Conservation (phyloP, 495 filamentous ascomycete genomes). For the Neohortaea acidophila region DNA sequence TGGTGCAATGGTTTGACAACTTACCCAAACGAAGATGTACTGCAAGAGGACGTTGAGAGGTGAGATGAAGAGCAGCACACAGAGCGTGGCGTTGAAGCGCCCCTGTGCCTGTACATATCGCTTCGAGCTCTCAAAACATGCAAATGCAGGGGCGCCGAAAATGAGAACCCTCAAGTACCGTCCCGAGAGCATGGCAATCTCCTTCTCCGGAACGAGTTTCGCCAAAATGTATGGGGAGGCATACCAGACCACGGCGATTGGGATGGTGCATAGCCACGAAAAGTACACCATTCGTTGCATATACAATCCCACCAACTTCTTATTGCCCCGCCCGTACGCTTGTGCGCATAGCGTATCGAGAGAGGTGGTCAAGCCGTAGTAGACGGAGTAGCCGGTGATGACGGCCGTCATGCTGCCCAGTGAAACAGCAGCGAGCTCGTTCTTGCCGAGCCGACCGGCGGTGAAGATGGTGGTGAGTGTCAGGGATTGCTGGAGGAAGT, state of each 20-base stretch:
- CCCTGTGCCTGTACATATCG: slow-evolving; percentile 61
- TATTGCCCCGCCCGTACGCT: slow-evolving; percentile 56
- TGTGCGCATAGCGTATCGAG: slow-evolving; percentile 62
- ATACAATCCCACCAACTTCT: slow-evolving; percentile 53
- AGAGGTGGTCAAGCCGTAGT: slow-evolving; percentile 54
- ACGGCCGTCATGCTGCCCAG: slow-evolving; percentile 58
- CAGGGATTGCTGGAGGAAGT: slow-evolving; percentile 56
- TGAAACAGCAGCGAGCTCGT: slow-evolving; percentile 49
- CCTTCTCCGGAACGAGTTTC: slow-evolving; percentile 43
- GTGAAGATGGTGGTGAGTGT: slow-evolving; percentile 53
- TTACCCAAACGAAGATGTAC: slow-evolving; percentile 55
- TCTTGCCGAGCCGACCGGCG: slow-evolving; percentile 46
- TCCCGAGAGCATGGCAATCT: slow-evolving; percentile 48
- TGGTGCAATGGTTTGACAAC: slow-evolving; percentile 5
- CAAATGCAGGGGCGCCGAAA: slow-evolving; percentile 51
- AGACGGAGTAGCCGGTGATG: slow-evolving; percentile 56
- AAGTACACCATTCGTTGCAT: slow-evolving; percentile 56
- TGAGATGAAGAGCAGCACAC: slow-evolving; percentile 48
- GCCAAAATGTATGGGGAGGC: slow-evolving; percentile 40
- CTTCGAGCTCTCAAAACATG: slow-evolving; percentile 54
- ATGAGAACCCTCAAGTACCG: slow-evolving; percentile 51
- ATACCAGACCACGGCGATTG: slow-evolving; percentile 46
- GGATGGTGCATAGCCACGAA: slow-evolving; percentile 45
- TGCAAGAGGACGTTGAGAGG: slow-evolving; percentile 52
- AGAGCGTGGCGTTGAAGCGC: slow-evolving; percentile 50